Evolutionary conservation across 2,329 filamentous ascomycete genomes (phyloP), one percentile per base, ranked within the genome.

Genomic region (Nigrograna mackinnonii): DNA sequence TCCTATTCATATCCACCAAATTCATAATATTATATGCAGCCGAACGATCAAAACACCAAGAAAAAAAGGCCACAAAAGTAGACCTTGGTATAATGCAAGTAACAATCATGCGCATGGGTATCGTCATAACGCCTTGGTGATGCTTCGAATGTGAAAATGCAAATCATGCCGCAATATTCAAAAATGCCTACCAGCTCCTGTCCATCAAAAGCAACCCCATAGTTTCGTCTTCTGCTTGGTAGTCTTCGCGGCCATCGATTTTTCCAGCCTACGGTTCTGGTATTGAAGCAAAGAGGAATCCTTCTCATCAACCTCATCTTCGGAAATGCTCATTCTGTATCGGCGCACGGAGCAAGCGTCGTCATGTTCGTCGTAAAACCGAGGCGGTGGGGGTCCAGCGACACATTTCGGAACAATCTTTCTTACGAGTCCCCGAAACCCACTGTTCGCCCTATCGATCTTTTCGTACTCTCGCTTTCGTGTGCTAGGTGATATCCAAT

Each of bases 401-500:
- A 67, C 57, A 36, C 61, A 67, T 41, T 59, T 50, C 2, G 66
- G 66, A 11, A 63, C 50, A n/a, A 64, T 39, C 39, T 50, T 58
- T 13, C 60, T 52, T 22, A 66, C 34, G 9, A 69, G 41, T 1
- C 67, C 65, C 6, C 66, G 55, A 2, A 69, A n/a, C 2, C 68
- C 68, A n/a, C 47, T 63, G 39, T 66, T 64, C n/a, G 62, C 60
- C 16, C 50, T 54, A 43, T 69, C 67, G 43, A 70, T 70, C 22
- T 62, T 53, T 17, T 62, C 60, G 44, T 70, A 70, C 39, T 70
- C 59, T 16, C 54, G 57, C 26, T 49, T 49, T 7, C 66, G 55
- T 6, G 66, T 67, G 46, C 52, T 55, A 1, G 62, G 60, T 4
- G 66, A 69, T 11, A 56, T 68, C 67, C 67, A 70, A 35, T 69